A percentile compares a stretch with the other conserved stretches of the same genome.
These are phyloP conservation scores for Phytopythium chamaehyphon DNA, from an alignment of 352 stramenopile genomes.

Conservation along the genomic window DNA sequence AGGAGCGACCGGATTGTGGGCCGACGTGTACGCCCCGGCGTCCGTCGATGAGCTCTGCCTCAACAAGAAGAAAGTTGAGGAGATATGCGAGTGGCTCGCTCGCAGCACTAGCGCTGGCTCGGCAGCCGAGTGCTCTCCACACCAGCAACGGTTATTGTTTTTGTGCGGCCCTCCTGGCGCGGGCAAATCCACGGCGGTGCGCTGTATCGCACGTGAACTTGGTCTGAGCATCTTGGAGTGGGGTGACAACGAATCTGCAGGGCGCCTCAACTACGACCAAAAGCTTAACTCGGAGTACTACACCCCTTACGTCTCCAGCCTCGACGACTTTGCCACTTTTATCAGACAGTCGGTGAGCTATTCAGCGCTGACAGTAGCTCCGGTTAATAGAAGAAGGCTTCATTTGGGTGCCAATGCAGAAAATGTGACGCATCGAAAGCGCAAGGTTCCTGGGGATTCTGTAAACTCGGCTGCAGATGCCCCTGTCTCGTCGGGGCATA, in stretches of 20 bases:
- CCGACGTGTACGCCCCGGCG: slow-evolving; percentile 34
- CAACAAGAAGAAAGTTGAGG: slow-evolving; percentile 80
- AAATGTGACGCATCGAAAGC: slow-evolving; percentile 5
- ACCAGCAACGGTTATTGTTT: slow-evolving; percentile 63
- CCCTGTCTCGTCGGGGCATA: slow-evolving; percentile 19
- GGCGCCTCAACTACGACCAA: slow-evolving; percentile 48
- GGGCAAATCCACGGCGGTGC: slow-evolving; percentile 78
- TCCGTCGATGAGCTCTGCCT: slow-evolving; percentile 68
- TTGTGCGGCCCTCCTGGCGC: slow-evolving; percentile 74
- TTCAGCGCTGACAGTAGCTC: slow-evolving; percentile 36
- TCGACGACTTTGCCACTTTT: slow-evolving; percentile 79
- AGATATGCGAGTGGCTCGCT: slow-evolving; percentile 61
- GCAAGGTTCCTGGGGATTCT: slow-evolving; percentile 13
- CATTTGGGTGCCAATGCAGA: neutral
- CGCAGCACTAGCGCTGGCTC: slow-evolving; percentile 17
- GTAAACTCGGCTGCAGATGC: neutral
- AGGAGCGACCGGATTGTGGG: slow-evolving; percentile 32
- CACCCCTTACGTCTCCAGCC: slow-evolving; percentile 36
- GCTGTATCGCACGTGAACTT: slow-evolving; percentile 46
- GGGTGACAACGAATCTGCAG: slow-evolving; percentile 59
- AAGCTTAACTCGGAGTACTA: slow-evolving; percentile 50
- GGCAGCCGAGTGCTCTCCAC: neutral
- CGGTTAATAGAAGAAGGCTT: neutral
- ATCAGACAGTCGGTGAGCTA: slow-evolving; percentile 70
- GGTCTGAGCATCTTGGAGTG: slow-evolving; percentile 58